A percentile compares a stretch with the other conserved stretches of the same genome.
Evolutionary conservation across 1,284 basidiomycete genomes (phyloP).

Genomic region (Macrocystidia cucumis): DNA sequence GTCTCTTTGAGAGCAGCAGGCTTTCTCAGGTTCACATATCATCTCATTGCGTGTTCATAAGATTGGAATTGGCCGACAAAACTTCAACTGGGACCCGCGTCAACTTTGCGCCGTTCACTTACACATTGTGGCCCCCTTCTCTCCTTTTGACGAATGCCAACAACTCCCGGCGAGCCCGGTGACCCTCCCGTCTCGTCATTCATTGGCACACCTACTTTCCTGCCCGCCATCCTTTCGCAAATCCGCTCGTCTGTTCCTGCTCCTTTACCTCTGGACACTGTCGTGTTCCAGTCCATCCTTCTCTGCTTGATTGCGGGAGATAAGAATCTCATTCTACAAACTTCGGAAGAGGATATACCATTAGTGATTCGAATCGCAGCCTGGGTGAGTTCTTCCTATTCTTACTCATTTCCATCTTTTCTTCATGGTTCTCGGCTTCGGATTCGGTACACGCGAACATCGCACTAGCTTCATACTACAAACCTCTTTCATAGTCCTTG

Average conservation of each 20-base stretch:
- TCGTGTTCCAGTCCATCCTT: conserved; percentile 58
- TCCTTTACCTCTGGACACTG: conserved; percentile 48
- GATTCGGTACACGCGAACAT: background rate
- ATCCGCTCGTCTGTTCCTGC: conserved; percentile 33
- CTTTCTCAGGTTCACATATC: too few relatives aligned
- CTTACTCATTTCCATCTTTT: conserved; percentile 4
- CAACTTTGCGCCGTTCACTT: too few relatives aligned
- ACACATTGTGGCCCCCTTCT: too few relatives aligned
- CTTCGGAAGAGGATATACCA: conserved; percentile 50
- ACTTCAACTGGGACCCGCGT: too few relatives aligned
- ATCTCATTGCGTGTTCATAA: too few relatives aligned
- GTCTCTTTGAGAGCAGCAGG: too few relatives aligned
- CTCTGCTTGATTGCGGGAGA: conserved; percentile 54
- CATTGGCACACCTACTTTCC: conserved; percentile 42
- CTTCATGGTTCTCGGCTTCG: background rate
- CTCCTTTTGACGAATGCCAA: background rate
- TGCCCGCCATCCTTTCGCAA: conserved; percentile 40
- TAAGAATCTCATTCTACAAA: conserved; percentile 54
- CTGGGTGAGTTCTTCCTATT: conserved; percentile 37
- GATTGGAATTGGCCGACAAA: too few relatives aligned
- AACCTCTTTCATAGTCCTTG: too few relatives aligned
- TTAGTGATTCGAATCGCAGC: conserved; percentile 46
- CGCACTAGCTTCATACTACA: background rate
- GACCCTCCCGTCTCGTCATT: too few relatives aligned
- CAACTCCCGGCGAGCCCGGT: too few relatives aligned